Evolutionary conservation across 306 rosid genomes (phyloP).

Genomic region (Psophocarpus tetragonolobus): DNA sequence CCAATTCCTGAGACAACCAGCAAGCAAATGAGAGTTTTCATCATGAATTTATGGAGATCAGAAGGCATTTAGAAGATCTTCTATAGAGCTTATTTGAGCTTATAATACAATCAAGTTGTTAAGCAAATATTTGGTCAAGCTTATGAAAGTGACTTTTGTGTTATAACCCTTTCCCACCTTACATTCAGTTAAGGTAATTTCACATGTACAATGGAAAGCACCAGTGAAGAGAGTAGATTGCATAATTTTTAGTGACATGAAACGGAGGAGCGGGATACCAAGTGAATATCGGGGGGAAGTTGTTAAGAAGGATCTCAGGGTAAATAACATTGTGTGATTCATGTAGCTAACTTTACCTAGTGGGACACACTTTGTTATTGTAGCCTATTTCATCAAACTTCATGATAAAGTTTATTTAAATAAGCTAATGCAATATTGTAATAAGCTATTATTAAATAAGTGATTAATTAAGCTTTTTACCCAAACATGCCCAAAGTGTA

Average conservation of each 20-base stretch:
- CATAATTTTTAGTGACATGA: not conserved
- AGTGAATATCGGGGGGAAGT: not conserved
- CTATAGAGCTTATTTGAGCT: not conserved
- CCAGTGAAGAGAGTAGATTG: not conserved
- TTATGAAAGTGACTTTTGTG: not conserved
- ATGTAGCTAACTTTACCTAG: not conserved
- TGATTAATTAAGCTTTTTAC: not conserved
- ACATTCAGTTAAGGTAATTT: not conserved
- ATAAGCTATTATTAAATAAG: not conserved
- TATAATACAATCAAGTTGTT: not conserved
- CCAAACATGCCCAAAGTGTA: not conserved
- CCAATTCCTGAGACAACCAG: conserved; percentile 73
- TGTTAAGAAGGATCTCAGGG: not conserved
- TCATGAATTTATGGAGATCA: not conserved
- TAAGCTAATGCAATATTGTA: not conserved
- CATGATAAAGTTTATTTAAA: not conserved
- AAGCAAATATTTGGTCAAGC: not conserved
- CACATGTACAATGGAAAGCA: not conserved
- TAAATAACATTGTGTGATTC: not conserved
- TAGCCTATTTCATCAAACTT: not conserved
- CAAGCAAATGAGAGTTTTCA: conserved; percentile 41
- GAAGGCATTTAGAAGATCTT: not conserved
- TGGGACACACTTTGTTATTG: not conserved
- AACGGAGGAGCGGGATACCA: not conserved
- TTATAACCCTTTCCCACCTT: not conserved